Evolutionary conservation across 257 asterid species (phyloP), one percentile per base, ranked within the genome.

Genomic region (Parsonsia alboflavescens): DNA sequence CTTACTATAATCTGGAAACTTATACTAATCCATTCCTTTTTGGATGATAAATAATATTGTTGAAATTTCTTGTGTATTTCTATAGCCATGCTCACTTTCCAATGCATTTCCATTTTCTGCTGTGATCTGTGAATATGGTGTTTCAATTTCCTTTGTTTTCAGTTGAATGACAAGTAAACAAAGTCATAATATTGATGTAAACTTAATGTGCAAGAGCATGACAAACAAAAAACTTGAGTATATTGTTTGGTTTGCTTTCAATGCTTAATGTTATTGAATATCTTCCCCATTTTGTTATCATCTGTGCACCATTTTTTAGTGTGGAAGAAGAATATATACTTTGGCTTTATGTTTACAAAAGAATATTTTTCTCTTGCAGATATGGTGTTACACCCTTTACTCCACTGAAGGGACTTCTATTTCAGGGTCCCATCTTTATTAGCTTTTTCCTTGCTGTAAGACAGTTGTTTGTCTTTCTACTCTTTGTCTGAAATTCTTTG

Each of bases 381-480:
- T 75, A 90, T 77, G 95, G 96, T 59, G 99, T 95, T 75, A 78
- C 93, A 64, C 94, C 97, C 53, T 89, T 88, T 73, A 88, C 98
- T 76, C 97, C 98, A 70, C 36, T 92, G 73, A 90, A 81, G 80
- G 99, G 99, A 78, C 59, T 95, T 75, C 70, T 95, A n/a, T 79
- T 90, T 75, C 86, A 92, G 75, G 99, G 87, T 63, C 99, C 98
- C 56, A 28, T 95, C 76, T 92, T 95, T 71, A 75, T 89, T 86
- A 76, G 90, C 78, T 89, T 95, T 79, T 95, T 92, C 86, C 81
- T 95, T 76, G 99, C 99, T 10, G 99, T 95, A 89, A 88, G 99
- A 78, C 76, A 68, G 49, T 19, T 78, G 58, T 10, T 21, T 78
- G 58, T 10, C 68, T 79, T 67, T 71, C 13, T 33, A 57, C 70